Evolutionary conservation across 2,329 filamentous ascomycete species (phyloP).

Genomic region (Hirsutella minnesotensis): DNA sequence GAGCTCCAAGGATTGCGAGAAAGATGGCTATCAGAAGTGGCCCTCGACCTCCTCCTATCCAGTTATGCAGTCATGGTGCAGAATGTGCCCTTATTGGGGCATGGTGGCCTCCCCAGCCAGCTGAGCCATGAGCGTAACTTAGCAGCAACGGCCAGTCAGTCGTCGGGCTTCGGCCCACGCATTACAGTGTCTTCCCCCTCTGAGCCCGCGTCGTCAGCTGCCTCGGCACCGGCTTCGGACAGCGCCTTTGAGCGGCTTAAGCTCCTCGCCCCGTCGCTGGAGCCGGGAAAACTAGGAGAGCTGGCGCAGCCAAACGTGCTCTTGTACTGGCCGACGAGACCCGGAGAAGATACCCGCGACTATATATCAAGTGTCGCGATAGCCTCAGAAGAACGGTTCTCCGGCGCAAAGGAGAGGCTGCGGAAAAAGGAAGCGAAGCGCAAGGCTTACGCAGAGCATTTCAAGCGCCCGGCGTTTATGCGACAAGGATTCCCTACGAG

Average conservation of each 20-base stretch:
- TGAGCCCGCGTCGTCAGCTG: slow-evolving; percentile 1
- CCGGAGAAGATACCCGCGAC: slow-evolving; percentile 19
- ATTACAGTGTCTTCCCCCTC: slow-evolving; percentile 5
- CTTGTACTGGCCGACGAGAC: slow-evolving; percentile 26
- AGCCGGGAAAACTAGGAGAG: slow-evolving; percentile 12
- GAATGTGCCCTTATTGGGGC: slow-evolving; percentile 17
- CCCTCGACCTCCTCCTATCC: slow-evolving; percentile 21
- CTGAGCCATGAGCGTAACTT: slow-evolving; percentile 4
- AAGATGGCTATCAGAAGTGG: slow-evolving; percentile 19
- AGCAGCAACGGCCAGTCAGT: not conserved
- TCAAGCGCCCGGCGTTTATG: slow-evolving; percentile 17
- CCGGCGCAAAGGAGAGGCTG: slow-evolving; percentile 20
- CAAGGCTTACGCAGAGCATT: slow-evolving; percentile 21
- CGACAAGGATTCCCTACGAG: slow-evolving; percentile 11
- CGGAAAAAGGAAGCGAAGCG: slow-evolving; percentile 20
- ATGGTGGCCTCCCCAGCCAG: slow-evolving; percentile 3
- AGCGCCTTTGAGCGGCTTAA: slow-evolving; percentile 21
- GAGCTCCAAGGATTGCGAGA: slow-evolving; percentile 12
- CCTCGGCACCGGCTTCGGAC: slow-evolving; percentile 8
- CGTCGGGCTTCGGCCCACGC: not conserved
- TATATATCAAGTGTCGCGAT: slow-evolving; percentile 27
- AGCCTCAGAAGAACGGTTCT: slow-evolving; percentile 22
- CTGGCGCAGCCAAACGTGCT: slow-evolving; percentile 19
- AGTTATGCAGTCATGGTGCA: slow-evolving; percentile 23
- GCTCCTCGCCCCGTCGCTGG: slow-evolving; percentile 20